Evolutionary conservation across 805 yeast species (phyloP), one percentile per base, ranked within the genome.

Genomic region (Ascoidea asiatica): DNA sequence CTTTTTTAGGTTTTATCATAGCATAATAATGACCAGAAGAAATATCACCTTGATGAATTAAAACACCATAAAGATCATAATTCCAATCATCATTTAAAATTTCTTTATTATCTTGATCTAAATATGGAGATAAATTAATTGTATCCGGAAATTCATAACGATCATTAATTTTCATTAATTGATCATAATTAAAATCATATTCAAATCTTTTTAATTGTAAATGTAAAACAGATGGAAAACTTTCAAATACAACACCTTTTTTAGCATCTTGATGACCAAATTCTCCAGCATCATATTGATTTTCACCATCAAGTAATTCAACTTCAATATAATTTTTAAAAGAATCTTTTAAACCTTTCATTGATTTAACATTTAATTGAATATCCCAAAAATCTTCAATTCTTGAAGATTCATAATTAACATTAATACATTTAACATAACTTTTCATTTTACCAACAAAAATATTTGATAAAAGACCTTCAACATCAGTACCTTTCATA

Each of bases 401-500:
- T 49, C 97, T 73, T 2, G 95, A 77, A 37, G 95, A 82, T 64
- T 92, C 97, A 59, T 86, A 92, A 43, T 89, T 87, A 13, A 92
- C 97, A 59, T 90, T 77, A 39, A 90, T 75, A 64, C 99, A 92
- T 60, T 87, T 83, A 55, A 92, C 85, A 57, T 77, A 92, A 52
- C 95, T 84, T 61, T 85, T 90, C 97, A 90, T 92, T 61, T 84
- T 88, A 8, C 97, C 99, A 15, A 92, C 97, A 65, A 92, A 92
- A 2, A 89, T 73, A 47, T 85, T 81, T 55, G 77, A 83, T 45
- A 92, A 62, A 40, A 77, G 72, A 6, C 81, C 82, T 52, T 81
- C 89, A 23, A 86, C 89, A 0, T 70, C 64, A 0, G 97, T 82
- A 5, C 88, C 89, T 55, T 87, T 87, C 97, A 92, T 88, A 43